phyloP scores from a whole-genome alignment of 441 rosid species.

The Bruguiera hainesii region DNA sequence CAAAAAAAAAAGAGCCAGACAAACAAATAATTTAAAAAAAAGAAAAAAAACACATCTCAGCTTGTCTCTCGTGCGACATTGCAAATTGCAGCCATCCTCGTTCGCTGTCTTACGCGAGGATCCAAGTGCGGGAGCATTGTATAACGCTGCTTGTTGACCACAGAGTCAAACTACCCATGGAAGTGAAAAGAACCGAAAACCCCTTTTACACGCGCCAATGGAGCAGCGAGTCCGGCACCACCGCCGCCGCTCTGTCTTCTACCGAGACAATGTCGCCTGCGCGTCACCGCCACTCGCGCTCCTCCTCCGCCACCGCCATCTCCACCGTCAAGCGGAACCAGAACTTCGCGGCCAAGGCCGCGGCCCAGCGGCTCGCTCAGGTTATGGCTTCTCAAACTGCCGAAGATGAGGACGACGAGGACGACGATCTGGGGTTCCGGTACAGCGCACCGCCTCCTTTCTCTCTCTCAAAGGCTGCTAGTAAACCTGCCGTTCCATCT shows the following conservation, averaged over 20 bases:
- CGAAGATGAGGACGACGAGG: slow-evolving; percentile 49
- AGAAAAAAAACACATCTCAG: too few species aligned
- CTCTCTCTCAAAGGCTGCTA: slow-evolving; percentile 38
- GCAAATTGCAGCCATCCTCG: too few species aligned
- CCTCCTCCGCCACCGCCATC: slow-evolving; percentile 48
- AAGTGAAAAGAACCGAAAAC: slow-evolving; percentile 47
- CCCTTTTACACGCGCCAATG: slow-evolving; percentile 63
- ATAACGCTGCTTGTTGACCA: background rate
- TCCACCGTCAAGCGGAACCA: slow-evolving; percentile 75
- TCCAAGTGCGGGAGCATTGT: background rate
- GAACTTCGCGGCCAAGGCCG: slow-evolving; percentile 91
- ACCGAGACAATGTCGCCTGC: slow-evolving; percentile 55
- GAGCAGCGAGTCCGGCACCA: slow-evolving; percentile 50
- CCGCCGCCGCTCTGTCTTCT: slow-evolving; percentile 45
- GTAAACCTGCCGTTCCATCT: slow-evolving; percentile 33
- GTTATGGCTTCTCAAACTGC: slow-evolving; percentile 89
- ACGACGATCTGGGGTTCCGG: slow-evolving; percentile 54
- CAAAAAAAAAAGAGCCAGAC: too few species aligned
- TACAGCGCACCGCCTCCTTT: slow-evolving; percentile 89
- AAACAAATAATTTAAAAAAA: too few species aligned
- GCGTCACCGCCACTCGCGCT: slow-evolving; percentile 48
- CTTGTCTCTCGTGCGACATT: too few species aligned
- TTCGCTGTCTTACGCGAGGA: too few species aligned
- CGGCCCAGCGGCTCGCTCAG: slow-evolving; percentile 95
- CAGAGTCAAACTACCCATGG: slow-evolving; percentile 31